Conservation (phyloP, 805 yeast genomes). For the Yamadazyma takamatsuzukensis region DNA sequence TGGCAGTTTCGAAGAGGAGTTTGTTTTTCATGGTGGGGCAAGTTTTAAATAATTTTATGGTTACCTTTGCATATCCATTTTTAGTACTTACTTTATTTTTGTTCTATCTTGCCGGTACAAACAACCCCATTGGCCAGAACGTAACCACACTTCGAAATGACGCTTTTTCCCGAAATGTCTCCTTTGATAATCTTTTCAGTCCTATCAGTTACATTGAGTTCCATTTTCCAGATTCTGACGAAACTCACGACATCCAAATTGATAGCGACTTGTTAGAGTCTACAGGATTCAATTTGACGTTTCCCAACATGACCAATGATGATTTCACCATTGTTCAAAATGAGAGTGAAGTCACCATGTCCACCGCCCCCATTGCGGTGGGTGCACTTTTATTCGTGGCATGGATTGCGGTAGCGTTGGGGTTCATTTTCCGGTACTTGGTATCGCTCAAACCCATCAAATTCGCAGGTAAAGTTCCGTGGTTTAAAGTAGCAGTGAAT, state of each 20-base stretch:
- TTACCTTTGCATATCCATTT: slow-evolving; percentile 41
- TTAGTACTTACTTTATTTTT: slow-evolving; percentile 36
- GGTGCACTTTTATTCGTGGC: slow-evolving; percentile 26
- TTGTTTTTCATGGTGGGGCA: slow-evolving; percentile 27
- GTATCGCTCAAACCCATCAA: slow-evolving; percentile 15
- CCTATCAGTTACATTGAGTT: slow-evolving; percentile 10
- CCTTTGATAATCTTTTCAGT: slow-evolving; percentile 20
- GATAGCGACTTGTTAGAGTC: slow-evolving; percentile 1
- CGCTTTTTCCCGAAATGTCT: slow-evolving; percentile 22
- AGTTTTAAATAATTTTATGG: slow-evolving; percentile 26
- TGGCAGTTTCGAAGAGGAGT: slow-evolving; percentile 3
- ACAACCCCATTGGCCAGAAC: slow-evolving; percentile 14
- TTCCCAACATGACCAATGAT: background rate
- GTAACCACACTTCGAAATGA: slow-evolving; percentile 13
- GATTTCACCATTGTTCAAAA: background rate
- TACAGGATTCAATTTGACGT: background rate
- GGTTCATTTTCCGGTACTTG: slow-evolving; percentile 26
- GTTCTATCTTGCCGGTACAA: slow-evolving; percentile 15
- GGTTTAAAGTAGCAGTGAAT: slow-evolving; percentile 14
- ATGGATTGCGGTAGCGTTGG: slow-evolving; percentile 20
- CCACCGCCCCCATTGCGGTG: slow-evolving; percentile 17
- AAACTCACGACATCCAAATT: slow-evolving; percentile 1
- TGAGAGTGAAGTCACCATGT: background rate
- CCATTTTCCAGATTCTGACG: background rate
- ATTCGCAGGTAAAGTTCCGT: no score